Percentiles rank a stretch among this genome's conserved stretches.
phyloP scores from a whole-genome alignment of 352 stramenopile species.

The Pythium periplocum region DNA sequence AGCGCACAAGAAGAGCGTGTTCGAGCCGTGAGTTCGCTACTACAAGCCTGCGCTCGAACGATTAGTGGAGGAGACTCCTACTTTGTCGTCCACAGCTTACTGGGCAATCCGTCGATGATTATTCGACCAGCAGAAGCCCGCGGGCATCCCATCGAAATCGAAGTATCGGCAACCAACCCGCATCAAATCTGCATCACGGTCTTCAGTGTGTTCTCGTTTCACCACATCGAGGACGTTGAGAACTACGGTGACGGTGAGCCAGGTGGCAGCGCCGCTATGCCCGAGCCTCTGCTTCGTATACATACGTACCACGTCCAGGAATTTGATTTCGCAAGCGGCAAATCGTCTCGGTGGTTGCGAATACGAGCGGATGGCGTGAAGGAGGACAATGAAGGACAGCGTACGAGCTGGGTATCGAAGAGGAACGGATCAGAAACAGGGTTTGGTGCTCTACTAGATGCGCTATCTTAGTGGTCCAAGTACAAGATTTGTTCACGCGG shows the following conservation, averaged over 20 bases:
- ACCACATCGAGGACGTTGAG: slow-evolving; percentile 75
- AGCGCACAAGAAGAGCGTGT: slow-evolving; percentile 59
- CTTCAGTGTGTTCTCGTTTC: slow-evolving; percentile 73
- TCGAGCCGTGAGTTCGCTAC: slow-evolving; percentile 52
- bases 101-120: slow-evolving; percentile 68
- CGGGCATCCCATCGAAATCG: slow-evolving; percentile 67
- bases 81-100: slow-evolving; percentile 67
- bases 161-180: slow-evolving; percentile 47
- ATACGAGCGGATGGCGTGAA: slow-evolving; percentile 58
- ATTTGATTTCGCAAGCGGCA: slow-evolving; percentile 68
- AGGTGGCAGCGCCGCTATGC: slow-evolving; percentile 26
- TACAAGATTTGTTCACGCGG: neutral
- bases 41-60: slow-evolving; percentile 68
- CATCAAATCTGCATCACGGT: slow-evolving; percentile 72
- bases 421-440: slow-evolving; percentile 21
- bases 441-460: slow-evolving; percentile 27
- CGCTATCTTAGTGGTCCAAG: slow-evolving; percentile 16
- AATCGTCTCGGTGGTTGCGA: slow-evolving; percentile 59
- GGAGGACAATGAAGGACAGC: slow-evolving; percentile 21
- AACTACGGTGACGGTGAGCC: slow-evolving; percentile 42
- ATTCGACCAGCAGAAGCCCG: slow-evolving; percentile 66
- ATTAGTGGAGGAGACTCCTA: slow-evolving; percentile 80
- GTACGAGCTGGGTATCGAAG: slow-evolving; percentile 14
- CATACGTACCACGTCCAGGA: slow-evolving; percentile 75
- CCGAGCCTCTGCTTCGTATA: slow-evolving; percentile 54